Evolutionary conservation across 768 basidiomycete genomes (phyloP).

Genomic region (Holtermanniella nyarrowii): DNA sequence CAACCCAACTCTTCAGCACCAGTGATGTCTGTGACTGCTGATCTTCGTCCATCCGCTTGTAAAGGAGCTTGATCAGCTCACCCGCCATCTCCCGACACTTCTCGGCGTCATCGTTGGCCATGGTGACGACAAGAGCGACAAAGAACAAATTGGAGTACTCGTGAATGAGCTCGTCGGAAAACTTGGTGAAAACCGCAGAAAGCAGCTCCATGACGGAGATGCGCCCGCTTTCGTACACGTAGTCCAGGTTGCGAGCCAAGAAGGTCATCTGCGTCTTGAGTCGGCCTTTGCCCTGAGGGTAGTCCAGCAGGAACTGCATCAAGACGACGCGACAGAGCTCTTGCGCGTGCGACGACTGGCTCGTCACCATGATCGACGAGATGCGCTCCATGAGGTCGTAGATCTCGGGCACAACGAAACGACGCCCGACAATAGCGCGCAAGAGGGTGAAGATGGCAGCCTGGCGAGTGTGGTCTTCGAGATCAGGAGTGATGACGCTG

Average conservation of each 20-base stretch:
- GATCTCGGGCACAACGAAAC: slow-evolving; percentile 88
- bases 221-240: slow-evolving; percentile 79
- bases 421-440: slow-evolving; percentile 78
- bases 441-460: slow-evolving; percentile 76
- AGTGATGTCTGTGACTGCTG: slow-evolving; percentile 52
- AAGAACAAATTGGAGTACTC: slow-evolving; percentile 86
- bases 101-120: slow-evolving; percentile 87
- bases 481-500: slow-evolving; percentile 72
- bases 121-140: slow-evolving; percentile 77
- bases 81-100: slow-evolving; percentile 84
- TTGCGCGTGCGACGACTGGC: slow-evolving; percentile 79
- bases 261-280: slow-evolving; percentile 80
- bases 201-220: slow-evolving; percentile 89
- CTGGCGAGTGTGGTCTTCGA: slow-evolving; percentile 82
- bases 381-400: slow-evolving; percentile 95
- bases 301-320: slow-evolving; percentile 90
- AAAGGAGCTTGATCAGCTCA: slow-evolving; percentile 65
- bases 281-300: slow-evolving; percentile 88
- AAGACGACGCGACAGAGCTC: slow-evolving; percentile 80
- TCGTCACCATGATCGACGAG: slow-evolving; percentile 84
- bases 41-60: slow-evolving; percentile 56
- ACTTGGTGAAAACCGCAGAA: slow-evolving; percentile 72
- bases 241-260: slow-evolving; percentile 82
- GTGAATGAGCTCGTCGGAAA: slow-evolving; percentile 53
- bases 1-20: slow-evolving; percentile 68